phyloP scores from a whole-genome alignment of 495 filamentous ascomycete species.

The Penicillium goetzii region DNA sequence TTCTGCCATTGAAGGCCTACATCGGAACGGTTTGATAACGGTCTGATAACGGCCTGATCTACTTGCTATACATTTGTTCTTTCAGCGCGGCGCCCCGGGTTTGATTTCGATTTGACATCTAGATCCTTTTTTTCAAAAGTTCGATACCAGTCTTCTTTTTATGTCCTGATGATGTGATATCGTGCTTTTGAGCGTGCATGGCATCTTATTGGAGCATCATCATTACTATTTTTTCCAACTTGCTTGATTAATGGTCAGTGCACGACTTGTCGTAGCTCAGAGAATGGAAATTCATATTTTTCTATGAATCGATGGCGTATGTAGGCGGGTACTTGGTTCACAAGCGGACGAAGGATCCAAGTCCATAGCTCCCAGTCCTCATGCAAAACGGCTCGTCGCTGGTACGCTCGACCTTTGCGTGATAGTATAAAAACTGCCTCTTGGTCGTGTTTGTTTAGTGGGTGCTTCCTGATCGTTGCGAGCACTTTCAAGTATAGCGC shows the following conservation, averaged over 20 bases:
- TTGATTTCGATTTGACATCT: conserved; percentile 18
- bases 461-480: too few species aligned
- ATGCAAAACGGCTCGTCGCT: too few species aligned
- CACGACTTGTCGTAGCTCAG: background rate
- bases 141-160: conserved; percentile 26
- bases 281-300: background rate
- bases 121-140: conserved; percentile 20
- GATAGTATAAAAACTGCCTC: too few species aligned
- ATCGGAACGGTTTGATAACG: background rate
- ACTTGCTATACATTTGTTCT: conserved; percentile 19
- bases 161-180: conserved; percentile 26
- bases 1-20: background rate
- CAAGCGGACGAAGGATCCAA: too few species aligned
- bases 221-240: background rate
- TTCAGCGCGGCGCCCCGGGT: conserved; percentile 33
- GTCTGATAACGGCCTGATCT: conserved; percentile 12
- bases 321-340: too few species aligned
- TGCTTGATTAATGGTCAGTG: background rate
- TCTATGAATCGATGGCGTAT: background rate
- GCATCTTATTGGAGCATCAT: conserved; percentile 6
- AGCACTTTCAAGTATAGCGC: too few species aligned
- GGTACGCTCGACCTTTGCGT: too few species aligned
- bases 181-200: conserved; percentile 16
- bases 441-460: too few species aligned
- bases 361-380: background rate